Evolutionary conservation across 305 asterid species (phyloP), one percentile per base, ranked within the genome.

Genomic region (Plantago coronopus): DNA sequence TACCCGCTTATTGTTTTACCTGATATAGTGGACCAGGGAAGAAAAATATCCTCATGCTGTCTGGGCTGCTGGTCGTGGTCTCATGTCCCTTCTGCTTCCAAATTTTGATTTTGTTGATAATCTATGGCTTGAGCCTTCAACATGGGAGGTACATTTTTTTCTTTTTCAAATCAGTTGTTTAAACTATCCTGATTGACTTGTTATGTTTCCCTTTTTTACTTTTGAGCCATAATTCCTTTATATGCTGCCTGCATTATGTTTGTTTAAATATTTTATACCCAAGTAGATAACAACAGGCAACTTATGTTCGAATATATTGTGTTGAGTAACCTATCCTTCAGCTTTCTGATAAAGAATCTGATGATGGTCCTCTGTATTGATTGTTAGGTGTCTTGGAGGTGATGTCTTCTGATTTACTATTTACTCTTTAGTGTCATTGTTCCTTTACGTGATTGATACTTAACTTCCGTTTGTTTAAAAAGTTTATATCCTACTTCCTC

Each of bases 51-150:
- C 97, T 27, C 99, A 93, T 74, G 95, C 97, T 56, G 89, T 89
- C 70, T 93, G 98, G 98, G 97, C 97, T 74, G 89, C 96, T 66
- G 98, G 98, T 67, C 97, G 98, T 65, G 84, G 97, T 71, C 89
- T 93, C 42, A 72, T 89, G 70, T 91, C 98, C 69, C 78, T 74
- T 74, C 87, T 93, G 43, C 76, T 93, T 66, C 98, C 98, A 44
- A 85, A 87, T 76, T 93, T 83, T 70, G 95, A 91, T 76, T 72
- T 43, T 71, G 95, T 88, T 74, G 87, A 91, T 66, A 84, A 84
- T 79, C 65, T 91, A n/a, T 91, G 98, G 98, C 96, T 91, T 64
- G 98, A 91, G 70, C 81, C 98, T 69, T 74, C 86, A 66, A 79
- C 95, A 23, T 91, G 98, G 98, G 94, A 91, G 98, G 98, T 91